phyloP scores from a whole-genome alignment of 371 early-diverging fungal genomes.

The Mucor velutinosus region DNA sequence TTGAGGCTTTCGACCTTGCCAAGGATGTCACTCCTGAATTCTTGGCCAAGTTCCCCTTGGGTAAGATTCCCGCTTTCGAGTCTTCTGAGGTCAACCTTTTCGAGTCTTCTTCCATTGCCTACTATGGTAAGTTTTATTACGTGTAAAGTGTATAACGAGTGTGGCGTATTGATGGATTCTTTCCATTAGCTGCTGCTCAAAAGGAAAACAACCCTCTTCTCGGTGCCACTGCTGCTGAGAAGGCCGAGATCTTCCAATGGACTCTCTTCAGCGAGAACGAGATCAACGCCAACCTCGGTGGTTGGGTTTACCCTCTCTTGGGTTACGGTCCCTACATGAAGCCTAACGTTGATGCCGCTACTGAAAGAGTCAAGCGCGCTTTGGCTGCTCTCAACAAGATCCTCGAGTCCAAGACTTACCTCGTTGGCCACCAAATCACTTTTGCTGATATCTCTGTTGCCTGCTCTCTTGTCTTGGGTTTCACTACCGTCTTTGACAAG shows the following conservation, averaged over 20 bases:
- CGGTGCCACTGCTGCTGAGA: constrained; percentile 70
- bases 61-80: constrained; percentile 85
- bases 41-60: constrained; percentile 81
- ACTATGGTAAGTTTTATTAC: constrained; percentile 64
- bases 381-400: constrained; percentile 63
- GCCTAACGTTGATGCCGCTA: constrained; percentile 59
- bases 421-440: constrained; percentile 80
- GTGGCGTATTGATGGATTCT: background rate
- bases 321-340: constrained; percentile 63
- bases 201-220: constrained; percentile 66
- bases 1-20: constrained; percentile 67
- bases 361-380: constrained; percentile 55
- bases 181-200: constrained; percentile 61
- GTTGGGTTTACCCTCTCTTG: constrained; percentile 58
- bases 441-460: constrained; percentile 74
- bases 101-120: constrained; percentile 87
- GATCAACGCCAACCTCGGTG: constrained; percentile 39
- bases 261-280: constrained; percentile 73
- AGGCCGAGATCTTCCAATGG: constrained; percentile 80
- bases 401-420: constrained; percentile 69
- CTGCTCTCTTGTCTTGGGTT: constrained; percentile 52
- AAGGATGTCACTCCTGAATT: constrained; percentile 71
- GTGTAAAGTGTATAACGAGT: background rate
- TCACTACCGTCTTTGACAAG: constrained; percentile 49
- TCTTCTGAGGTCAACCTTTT: constrained; percentile 70